These are phyloP conservation scores for Lentinus tigrinus DNA, from an alignment of 768 basidiomycete species.

Conservation along the genomic window DNA sequence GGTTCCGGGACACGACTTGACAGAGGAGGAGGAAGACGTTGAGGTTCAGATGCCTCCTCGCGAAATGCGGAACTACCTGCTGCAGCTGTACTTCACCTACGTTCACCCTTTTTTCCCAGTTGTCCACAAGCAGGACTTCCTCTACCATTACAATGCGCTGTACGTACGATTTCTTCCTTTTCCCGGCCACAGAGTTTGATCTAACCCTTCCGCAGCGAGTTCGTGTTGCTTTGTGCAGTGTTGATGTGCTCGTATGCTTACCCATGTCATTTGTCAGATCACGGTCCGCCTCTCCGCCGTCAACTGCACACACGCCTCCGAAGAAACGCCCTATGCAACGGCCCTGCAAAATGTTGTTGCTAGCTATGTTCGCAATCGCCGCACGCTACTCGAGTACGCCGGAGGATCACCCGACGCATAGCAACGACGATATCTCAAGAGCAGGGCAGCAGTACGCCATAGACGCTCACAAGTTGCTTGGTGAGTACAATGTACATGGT, in stretches of 20 bases:
- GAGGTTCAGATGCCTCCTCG: constrained; percentile 50
- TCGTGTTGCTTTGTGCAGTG: not conserved
- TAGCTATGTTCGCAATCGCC: constrained; percentile 81
- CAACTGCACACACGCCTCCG: not conserved
- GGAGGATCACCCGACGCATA: constrained; percentile 39
- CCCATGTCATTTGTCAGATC: not conserved
- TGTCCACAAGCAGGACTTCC: constrained; percentile 69
- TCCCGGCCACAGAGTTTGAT: too few species aligned
- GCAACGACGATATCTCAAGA: constrained; percentile 59
- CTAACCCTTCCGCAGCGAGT: not conserved
- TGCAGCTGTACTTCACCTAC: constrained; percentile 79
- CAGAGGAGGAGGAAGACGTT: constrained; percentile 5
- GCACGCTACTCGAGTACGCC: constrained; percentile 64
- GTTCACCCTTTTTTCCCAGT: constrained; percentile 84
- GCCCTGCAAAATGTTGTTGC: constrained; percentile 64
- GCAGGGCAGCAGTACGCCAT: constrained; percentile 65
- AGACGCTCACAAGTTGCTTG: constrained; percentile 60
- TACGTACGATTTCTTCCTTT: not conserved
- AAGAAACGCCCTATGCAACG: constrained; percentile 39
- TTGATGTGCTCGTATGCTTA: not conserved
- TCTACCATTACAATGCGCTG: constrained; percentile 47
- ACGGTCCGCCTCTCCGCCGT: not conserved
- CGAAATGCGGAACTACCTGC: constrained; percentile 62
- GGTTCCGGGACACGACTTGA: not conserved
- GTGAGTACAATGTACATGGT: constrained; percentile 43